These are phyloP conservation scores for Monosporascus sp. DNA, from an alignment of 2,329 filamentous ascomycete species.

Conservation along the genomic window DNA sequence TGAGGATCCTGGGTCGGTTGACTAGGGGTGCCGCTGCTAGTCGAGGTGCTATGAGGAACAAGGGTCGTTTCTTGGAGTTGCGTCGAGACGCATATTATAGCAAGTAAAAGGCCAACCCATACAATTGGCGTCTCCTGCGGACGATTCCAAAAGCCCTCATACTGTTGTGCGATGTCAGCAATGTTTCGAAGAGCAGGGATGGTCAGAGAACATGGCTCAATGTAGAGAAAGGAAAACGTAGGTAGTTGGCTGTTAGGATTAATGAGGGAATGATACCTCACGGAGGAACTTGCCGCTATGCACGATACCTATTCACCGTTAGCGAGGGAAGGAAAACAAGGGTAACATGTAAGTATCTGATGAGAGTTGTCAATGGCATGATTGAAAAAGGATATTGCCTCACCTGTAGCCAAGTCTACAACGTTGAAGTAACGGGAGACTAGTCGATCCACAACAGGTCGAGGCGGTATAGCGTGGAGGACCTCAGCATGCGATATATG, in stretches of 20 bases:
- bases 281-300: slow-evolving; percentile 26
- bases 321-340: neutral
- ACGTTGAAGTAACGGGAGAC: slow-evolving; percentile 33
- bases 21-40: slow-evolving; percentile 3
- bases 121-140: slow-evolving; percentile 29
- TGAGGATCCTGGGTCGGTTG: neutral
- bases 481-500: slow-evolving; percentile 24
- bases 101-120: slow-evolving; percentile 42
- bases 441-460: slow-evolving; percentile 27
- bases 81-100: slow-evolving; percentile 36
- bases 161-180: slow-evolving; percentile 22
- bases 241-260: neutral
- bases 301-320: slow-evolving; percentile 14
- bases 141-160: slow-evolving; percentile 37
- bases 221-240: neutral
- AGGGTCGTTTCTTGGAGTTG: slow-evolving; percentile 9
- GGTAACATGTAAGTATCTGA: no score
- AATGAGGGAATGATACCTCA: slow-evolving; percentile 11
- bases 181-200: neutral
- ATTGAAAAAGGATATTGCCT: neutral
- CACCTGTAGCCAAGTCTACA: slow-evolving; percentile 22
- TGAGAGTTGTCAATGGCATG: no score
- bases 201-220: neutral
- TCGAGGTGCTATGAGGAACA: neutral
- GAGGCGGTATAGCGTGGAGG: slow-evolving; percentile 27